Percentiles rank a stretch among this genome's conserved stretches.
Evolutionary conservation across 2,329 filamentous ascomycete species (phyloP).

Genomic region (Fusarium musae): DNA sequence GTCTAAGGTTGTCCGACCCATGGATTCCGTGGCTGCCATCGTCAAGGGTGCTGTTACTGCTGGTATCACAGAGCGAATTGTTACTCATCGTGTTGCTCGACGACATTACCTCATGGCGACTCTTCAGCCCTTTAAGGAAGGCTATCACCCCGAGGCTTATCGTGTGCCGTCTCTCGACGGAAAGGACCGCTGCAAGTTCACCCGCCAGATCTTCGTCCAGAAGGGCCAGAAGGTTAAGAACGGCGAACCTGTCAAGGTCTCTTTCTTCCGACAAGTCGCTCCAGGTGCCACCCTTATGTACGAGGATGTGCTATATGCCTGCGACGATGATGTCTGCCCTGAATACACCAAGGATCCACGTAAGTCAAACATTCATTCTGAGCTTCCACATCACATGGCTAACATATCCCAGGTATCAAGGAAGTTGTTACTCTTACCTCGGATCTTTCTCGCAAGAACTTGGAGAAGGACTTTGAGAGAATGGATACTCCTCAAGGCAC

Average conservation of each 20-base stretch:
- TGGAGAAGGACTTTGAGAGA: constrained; percentile 98
- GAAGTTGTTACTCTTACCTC: constrained; percentile 98
- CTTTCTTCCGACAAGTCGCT: constrained; percentile 97
- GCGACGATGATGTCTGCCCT: constrained; percentile 96
- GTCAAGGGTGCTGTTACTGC: constrained; percentile 98
- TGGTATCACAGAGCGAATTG: constrained; percentile 95
- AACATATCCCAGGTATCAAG: constrained; percentile 81
- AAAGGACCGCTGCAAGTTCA: constrained; percentile 99
- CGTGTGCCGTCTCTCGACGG: constrained; percentile 96
- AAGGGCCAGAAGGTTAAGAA: constrained; percentile 99
- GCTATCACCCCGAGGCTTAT: constrained; percentile 97
- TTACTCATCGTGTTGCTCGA: constrained; percentile 96
- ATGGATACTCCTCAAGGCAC: constrained; percentile 99
- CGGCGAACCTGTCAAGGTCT: constrained; percentile 98
- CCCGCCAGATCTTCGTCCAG: constrained; percentile 96
- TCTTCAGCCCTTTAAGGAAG: constrained; percentile 97
- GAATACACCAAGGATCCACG: constrained; percentile 99
- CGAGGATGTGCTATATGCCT: constrained; percentile 97
- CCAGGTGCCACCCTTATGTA: constrained; percentile 99
- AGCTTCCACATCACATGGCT: constrained; percentile 30
- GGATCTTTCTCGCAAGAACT: constrained; percentile 95
- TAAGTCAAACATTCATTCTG: constrained; percentile 65
- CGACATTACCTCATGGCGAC: constrained; percentile 99
- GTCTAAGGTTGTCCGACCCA: constrained; percentile 95
- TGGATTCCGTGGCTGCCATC: constrained; percentile 98